These are phyloP conservation scores for Fusarium sp. DNA, from an alignment of 2,329 filamentous ascomycete species.

Conservation along the genomic window DNA sequence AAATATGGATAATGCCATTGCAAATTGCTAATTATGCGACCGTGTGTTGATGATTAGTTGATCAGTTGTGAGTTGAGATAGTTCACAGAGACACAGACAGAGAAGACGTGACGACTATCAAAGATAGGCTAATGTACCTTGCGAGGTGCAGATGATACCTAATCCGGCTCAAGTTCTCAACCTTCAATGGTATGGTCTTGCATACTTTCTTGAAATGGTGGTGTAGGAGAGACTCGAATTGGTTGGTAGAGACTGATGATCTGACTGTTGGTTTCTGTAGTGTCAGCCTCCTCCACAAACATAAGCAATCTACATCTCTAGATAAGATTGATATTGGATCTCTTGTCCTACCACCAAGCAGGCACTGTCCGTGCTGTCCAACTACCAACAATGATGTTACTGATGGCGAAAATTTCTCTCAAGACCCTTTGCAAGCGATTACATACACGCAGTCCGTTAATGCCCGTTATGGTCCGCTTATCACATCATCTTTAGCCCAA, in stretches of 20 bases:
- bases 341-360: constrained; percentile 9
- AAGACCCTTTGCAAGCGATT: not conserved
- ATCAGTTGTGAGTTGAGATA: constrained; percentile 17
- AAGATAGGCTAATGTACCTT: constrained; percentile 33
- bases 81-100: not conserved
- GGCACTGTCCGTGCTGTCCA: not conserved
- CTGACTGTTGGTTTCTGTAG: constrained; percentile 12
- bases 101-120: constrained; percentile 4
- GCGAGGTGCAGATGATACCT: constrained; percentile 9
- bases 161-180: constrained; percentile 17
- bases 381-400: not conserved
- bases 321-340: constrained; percentile 19
- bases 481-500: constrained; percentile 25
- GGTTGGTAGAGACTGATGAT: constrained; percentile 26
- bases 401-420: not conserved
- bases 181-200: constrained; percentile 11
- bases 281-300: constrained; percentile 22
- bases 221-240: constrained; percentile 21
- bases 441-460: constrained; percentile 15
- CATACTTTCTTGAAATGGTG: constrained; percentile 11
- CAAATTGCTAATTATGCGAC: not conserved
- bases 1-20: constrained; percentile 1
- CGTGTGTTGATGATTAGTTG: constrained; percentile 1
- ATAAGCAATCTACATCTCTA: constrained; percentile 17
- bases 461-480: constrained; percentile 33